Evolutionary conservation across 495 filamentous ascomycete species (phyloP), one percentile per base, ranked within the genome.

Genomic region (Penicillium desertorum): DNA sequence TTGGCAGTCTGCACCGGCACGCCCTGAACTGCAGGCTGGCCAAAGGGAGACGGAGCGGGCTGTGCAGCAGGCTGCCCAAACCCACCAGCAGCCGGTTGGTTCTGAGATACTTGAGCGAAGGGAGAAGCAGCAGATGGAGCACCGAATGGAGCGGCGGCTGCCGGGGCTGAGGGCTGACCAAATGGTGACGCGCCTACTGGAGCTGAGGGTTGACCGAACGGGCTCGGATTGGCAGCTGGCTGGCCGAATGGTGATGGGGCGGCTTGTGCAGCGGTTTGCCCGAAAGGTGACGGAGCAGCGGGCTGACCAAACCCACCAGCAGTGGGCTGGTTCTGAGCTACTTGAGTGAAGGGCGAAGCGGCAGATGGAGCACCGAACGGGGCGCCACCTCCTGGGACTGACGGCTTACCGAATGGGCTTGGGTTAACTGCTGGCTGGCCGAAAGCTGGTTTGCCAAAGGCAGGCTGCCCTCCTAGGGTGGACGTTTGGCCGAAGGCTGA

Each of bases 201-300:
- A 46, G 59, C 57, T 58, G 74, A 53, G 4, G 74, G 61, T 43
- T 79, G 67, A n/a, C 71, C 70, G 48, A 78, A 77, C n/a, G 45
- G 45, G 29, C 11, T 48, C n/a, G 45, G n/a, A 6, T 48, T 48
- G 27, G 9, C n/a, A 12, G 57, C 62, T 49, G 66, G 41, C 29
- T 71, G 66, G 9, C 66, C 71, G 44, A 75, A 75, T 7, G 59
- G 60, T 14, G 65, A 77, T 8, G 37, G 34, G 8, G 34, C 37
- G 9, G 51, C 51, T 10, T 61, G 29, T 19, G 25, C 61, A 46
- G 73, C 64, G 10, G 67, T 57, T 17, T 76, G 71, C 20, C 57
- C 61, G 52, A 75, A 75, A 42, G 70, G 70, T 1, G 70, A 71
- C 32, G 58, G 53, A 10, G 46, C 54, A 4, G 68, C 44, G 5